Evolutionary conservation across 495 filamentous ascomycete species (phyloP).

Genomic region (Annulohypoxylon nitens): DNA sequence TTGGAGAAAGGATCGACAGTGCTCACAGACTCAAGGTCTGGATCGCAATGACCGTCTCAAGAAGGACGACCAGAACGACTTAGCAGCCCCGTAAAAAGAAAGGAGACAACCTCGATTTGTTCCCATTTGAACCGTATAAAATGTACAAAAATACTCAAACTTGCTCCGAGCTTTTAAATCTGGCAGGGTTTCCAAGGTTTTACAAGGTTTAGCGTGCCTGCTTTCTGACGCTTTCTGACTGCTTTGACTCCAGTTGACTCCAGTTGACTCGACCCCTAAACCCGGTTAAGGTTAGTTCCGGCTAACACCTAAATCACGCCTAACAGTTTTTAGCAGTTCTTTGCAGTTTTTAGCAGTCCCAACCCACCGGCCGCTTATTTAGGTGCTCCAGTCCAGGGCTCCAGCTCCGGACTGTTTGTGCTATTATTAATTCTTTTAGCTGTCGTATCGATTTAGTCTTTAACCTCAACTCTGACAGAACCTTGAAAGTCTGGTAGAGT

Average conservation of each 20-base stretch:
- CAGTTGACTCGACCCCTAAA: neutral
- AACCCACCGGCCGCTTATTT: conserved; percentile 15
- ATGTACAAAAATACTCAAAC: neutral
- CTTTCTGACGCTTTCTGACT: conserved; percentile 1
- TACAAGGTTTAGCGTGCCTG: neutral
- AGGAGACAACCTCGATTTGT: conserved; percentile 25
- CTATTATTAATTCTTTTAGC: neutral
- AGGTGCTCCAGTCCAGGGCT: neutral
- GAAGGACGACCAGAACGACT: neutral
- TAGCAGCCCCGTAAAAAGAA: conserved; percentile 37
- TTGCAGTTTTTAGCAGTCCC: conserved; percentile 9
- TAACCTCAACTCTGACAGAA: neutral
- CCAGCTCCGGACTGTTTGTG: neutral
- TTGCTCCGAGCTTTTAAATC: neutral
- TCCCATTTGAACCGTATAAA: neutral
- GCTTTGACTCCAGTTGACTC: neutral
- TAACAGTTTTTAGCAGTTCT: neutral
- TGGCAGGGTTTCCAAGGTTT: neutral
- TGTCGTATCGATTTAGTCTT: neutral
- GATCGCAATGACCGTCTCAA: conserved; percentile 32
- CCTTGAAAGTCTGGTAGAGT: conserved; percentile 1
- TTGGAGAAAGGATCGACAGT: conserved; percentile 43
- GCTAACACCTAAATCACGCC: conserved; percentile 8
- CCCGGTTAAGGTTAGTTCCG: neutral
- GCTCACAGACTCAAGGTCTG: conserved; percentile 13